A percentile compares a stretch with the other conserved stretches of the same genome.
phyloP scores from a whole-genome alignment of 352 stramenopile genomes.

The Pythium sukuiense region DNA sequence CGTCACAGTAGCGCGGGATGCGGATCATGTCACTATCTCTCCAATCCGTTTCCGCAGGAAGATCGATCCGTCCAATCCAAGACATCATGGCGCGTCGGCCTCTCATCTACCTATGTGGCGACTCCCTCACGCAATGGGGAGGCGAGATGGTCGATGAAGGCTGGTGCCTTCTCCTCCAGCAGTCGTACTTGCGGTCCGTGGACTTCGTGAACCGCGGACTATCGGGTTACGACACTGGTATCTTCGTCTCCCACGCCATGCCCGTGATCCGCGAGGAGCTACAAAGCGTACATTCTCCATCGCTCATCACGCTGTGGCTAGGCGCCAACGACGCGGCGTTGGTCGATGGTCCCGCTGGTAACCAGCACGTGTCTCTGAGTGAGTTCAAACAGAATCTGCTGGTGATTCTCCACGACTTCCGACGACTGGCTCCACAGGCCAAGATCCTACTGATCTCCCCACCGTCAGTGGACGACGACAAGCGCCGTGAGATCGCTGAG shows the following conservation, averaged over 20 bases:
- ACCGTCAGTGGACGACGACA: constrained; percentile 44
- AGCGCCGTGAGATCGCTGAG: too few relatives aligned
- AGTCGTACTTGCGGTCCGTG: constrained; percentile 51
- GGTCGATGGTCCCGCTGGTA: constrained; percentile 26
- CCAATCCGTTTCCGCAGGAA: too few relatives aligned
- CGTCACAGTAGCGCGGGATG: too few relatives aligned
- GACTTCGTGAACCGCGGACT: constrained; percentile 60
- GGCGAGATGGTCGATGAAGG: constrained; percentile 30
- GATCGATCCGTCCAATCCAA: too few relatives aligned
- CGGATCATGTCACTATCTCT: too few relatives aligned
- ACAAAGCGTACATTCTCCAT: constrained; percentile 16
- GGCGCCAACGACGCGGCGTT: constrained; percentile 63
- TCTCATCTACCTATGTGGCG: constrained; percentile 49
- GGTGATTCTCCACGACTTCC: constrained; percentile 31
- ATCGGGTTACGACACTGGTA: constrained; percentile 53
- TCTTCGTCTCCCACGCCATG: constrained; percentile 32
- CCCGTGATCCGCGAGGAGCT: constrained; percentile 38
- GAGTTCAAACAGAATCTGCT: constrained; percentile 48
- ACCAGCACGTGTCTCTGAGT: constrained; percentile 48
- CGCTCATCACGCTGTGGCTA: constrained; percentile 49
- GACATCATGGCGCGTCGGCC: constrained; percentile 27
- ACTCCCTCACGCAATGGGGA: constrained; percentile 64
- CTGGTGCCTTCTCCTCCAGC: constrained; percentile 47
- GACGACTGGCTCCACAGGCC: constrained; percentile 21
- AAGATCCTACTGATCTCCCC: constrained; percentile 55